Base-by-base conservation (phyloP, 208 protist genomes). In the Leishmania lainsoni region DNA sequence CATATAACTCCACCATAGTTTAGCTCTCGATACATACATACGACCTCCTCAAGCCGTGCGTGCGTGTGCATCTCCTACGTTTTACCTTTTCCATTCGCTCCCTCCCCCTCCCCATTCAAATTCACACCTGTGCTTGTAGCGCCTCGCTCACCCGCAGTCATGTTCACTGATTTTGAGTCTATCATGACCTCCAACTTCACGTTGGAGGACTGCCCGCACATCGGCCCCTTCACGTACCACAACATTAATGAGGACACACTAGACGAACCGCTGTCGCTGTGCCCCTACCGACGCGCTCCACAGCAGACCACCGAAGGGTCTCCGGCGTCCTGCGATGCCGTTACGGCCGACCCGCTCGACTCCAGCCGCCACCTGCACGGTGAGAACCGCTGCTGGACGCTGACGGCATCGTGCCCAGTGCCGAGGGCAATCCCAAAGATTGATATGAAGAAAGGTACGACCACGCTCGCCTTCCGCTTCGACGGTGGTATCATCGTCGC, bases 381-480 rank as follows among this genome's bases (percentile, higher is more conserved):
- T 29, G 91, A 95, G 65, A 89, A 80, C 52, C 91, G 94, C 68
- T 86, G 77, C 77, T 97, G 94, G 94, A 85, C 93, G 70, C 84
- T 97, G n/a, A 86, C 88, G 39, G 81, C 87, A 75, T 58, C 84
- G 35, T 97, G 93, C 80, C 93, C 95, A n/a, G 92, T 97, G 48
- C 95, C 95, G 16, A 92, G 92, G 52, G 85, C 91, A 45, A 90
- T 98, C 75, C 95, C 95, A 49, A 94, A 97, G 66, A 51, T 98
- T 8, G 83, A 96, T 68, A 52, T 87, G 79, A 97, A 97, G 83
- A 98, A 98, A 86, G 99, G 99, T 81, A 99, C 99, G 0, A 99
- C 99, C 3, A 99, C 99, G 42, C 93, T 99, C 35, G 99, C 93
- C 20, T 99, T 99, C 88, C 89, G 96, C 70, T 99, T 99, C 88